phyloP scores from a whole-genome alignment of 2,329 filamentous ascomycete genomes.

The Paraphoma sp. region DNA sequence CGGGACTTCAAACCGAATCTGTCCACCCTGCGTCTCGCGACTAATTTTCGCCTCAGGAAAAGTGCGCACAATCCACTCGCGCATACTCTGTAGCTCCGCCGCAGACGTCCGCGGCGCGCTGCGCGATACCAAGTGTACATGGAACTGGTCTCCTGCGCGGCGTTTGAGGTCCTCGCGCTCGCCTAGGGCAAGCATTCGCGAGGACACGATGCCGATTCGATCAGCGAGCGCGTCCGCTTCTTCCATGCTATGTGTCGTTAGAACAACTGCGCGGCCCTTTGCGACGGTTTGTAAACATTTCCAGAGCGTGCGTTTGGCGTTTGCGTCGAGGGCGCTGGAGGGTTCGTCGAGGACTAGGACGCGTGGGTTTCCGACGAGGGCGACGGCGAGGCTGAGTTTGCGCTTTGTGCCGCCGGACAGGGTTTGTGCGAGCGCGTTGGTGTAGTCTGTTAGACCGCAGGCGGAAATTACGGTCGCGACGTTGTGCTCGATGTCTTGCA shows the following conservation, averaged over 20 bases:
- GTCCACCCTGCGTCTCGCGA: constrained; percentile 70
- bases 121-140: constrained; percentile 78
- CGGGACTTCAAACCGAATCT: constrained; percentile 79
- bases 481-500: constrained; percentile 76
- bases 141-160: constrained; percentile 75
- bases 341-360: constrained; percentile 92
- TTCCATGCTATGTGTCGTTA: constrained; percentile 91
- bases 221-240: constrained; percentile 89
- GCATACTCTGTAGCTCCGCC: constrained; percentile 69
- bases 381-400: constrained; percentile 87
- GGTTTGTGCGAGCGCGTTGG: constrained; percentile 74
- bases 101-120: constrained; percentile 73
- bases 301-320: constrained; percentile 87
- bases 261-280: constrained; percentile 76
- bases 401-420: constrained; percentile 89
- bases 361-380: constrained; percentile 86
- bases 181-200: constrained; percentile 83
- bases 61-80: constrained; percentile 66
- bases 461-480: constrained; percentile 76
- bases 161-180: constrained; percentile 73
- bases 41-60: constrained; percentile 68
- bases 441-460: constrained; percentile 75
- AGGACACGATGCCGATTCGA: constrained; percentile 82
- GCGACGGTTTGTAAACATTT: constrained; percentile 84
- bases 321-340: constrained; percentile 81